Conservation (phyloP, 106 monocot species). For the Phalaenopsis aphrodite region DNA sequence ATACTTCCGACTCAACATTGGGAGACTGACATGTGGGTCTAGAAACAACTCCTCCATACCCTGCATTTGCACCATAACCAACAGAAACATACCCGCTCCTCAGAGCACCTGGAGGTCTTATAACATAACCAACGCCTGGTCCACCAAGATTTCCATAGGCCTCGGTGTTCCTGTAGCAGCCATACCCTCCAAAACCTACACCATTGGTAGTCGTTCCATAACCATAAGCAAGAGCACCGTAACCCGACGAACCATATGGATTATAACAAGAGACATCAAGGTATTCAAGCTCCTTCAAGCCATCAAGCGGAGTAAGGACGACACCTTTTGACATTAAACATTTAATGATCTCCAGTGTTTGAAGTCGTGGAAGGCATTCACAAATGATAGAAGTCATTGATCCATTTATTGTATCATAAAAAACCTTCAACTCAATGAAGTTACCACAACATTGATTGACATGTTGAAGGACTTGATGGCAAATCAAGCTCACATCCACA, state of each 20-base stretch:
- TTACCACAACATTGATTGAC: slow-evolving; percentile 16
- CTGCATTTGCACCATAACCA: slow-evolving; percentile 55
- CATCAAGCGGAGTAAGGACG: slow-evolving; percentile 24
- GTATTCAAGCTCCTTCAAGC: slow-evolving; percentile 43
- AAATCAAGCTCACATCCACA: slow-evolving; percentile 31
- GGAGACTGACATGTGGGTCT: slow-evolving; percentile 49
- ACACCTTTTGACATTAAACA: slow-evolving; percentile 19
- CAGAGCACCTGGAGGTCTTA: slow-evolving; percentile 43
- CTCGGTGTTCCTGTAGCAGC: not conserved
- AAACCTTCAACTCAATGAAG: slow-evolving; percentile 36
- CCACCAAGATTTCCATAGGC: slow-evolving; percentile 58
- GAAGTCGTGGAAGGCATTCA: slow-evolving; percentile 32
- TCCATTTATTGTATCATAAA: slow-evolving; percentile 22
- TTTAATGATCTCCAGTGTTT: slow-evolving; percentile 36
- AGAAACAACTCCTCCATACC: slow-evolving; percentile 39
- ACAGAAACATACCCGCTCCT: slow-evolving; percentile 66
- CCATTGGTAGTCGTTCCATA: slow-evolving; percentile 52
- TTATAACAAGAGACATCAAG: slow-evolving; percentile 46
- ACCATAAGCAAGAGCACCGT: slow-evolving; percentile 54
- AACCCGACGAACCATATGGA: slow-evolving; percentile 46
- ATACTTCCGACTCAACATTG: slow-evolving; percentile 20
- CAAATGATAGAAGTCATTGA: slow-evolving; percentile 33
- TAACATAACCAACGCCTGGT: slow-evolving; percentile 16
- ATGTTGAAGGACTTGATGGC: slow-evolving; percentile 22
- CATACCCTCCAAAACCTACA: slow-evolving; percentile 14